These are phyloP conservation scores for Parietichytrium sp. DNA, from an alignment of 108 stramenopile genomes.

Conservation along the genomic window DNA sequence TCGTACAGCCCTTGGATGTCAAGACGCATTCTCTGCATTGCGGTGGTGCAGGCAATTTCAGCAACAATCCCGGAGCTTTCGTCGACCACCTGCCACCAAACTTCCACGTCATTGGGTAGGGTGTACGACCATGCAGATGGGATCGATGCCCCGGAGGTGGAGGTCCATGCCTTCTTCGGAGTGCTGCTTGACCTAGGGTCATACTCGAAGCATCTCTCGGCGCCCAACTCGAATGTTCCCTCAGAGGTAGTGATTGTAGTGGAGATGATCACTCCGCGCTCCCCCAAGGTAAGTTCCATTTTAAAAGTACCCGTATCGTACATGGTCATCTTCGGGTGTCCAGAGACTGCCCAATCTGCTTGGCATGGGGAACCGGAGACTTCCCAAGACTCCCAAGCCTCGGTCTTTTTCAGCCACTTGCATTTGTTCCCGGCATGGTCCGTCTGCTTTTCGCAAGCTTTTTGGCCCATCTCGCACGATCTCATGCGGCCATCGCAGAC, in stretches of 20 bases:
- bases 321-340: not conserved
- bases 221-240: no score
- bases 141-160: not conserved
- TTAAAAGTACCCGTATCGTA: not conserved
- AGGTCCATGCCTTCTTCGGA: constrained; percentile 9
- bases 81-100: not conserved
- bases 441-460: not conserved
- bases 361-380: constrained; percentile 3
- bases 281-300: not conserved
- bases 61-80: not conserved
- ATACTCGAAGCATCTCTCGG: constrained; percentile 19
- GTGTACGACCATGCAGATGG: not conserved
- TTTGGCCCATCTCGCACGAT: not conserved
- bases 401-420: constrained; percentile 19
- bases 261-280: not conserved
- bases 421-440: constrained; percentile 33
- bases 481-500: constrained; percentile 28
- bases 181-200: no score
- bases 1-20: constrained; percentile 31
- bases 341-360: not conserved
- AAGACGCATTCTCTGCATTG: not conserved
- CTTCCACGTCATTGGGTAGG: not conserved
- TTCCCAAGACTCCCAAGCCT: not conserved
- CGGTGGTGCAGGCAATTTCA: not conserved
- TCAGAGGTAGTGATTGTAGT: not conserved